These are phyloP conservation scores for Cercospora citrullina DNA, from an alignment of 2,329 filamentous ascomycete genomes.

Conservation along the genomic window DNA sequence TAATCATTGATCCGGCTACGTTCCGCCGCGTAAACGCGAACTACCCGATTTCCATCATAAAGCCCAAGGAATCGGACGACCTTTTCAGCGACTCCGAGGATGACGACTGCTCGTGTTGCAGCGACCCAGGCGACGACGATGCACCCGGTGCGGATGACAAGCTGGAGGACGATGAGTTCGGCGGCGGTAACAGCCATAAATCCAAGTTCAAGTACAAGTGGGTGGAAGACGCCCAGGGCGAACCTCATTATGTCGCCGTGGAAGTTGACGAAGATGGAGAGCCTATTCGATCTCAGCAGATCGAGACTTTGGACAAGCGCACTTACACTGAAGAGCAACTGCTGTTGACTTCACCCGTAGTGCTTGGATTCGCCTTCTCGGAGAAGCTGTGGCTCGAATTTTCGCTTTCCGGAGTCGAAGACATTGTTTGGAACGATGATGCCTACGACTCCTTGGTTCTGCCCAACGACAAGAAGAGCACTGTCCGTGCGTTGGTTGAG, in stretches of 20 bases:
- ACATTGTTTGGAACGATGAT: conserved; percentile 80
- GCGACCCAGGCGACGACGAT: conserved; percentile 42
- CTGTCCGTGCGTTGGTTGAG: conserved; percentile 77
- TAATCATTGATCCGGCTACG: conserved; percentile 84
- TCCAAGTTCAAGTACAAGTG: conserved; percentile 44
- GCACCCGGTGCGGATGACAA: conserved; percentile 53
- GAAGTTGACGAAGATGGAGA: conserved; percentile 57
- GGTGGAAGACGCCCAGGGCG: conserved; percentile 52
- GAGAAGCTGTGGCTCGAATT: conserved; percentile 93
- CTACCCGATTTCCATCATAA: conserved; percentile 73
- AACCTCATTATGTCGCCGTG: conserved; percentile 54
- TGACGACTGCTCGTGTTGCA: conserved; percentile 45
- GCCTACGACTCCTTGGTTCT: conserved; percentile 83
- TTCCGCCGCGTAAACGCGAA: conserved; percentile 85
- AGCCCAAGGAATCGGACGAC: conserved; percentile 58
- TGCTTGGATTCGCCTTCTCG: conserved; percentile 81
- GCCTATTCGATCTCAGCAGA: conserved; percentile 57
- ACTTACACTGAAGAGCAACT: conserved; percentile 78
- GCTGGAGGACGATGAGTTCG: conserved; percentile 48
- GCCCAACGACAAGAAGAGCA: conserved; percentile 59
- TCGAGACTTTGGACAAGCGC: conserved; percentile 54
- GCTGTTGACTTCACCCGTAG: conserved; percentile 77
- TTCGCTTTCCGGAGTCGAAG: conserved; percentile 72
- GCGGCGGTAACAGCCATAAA: conserved; percentile 46
- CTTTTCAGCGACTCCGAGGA: conserved; percentile 55